Conservation (phyloP, 768 basidiomycete species). For the Leccinellum luteum region DNA sequence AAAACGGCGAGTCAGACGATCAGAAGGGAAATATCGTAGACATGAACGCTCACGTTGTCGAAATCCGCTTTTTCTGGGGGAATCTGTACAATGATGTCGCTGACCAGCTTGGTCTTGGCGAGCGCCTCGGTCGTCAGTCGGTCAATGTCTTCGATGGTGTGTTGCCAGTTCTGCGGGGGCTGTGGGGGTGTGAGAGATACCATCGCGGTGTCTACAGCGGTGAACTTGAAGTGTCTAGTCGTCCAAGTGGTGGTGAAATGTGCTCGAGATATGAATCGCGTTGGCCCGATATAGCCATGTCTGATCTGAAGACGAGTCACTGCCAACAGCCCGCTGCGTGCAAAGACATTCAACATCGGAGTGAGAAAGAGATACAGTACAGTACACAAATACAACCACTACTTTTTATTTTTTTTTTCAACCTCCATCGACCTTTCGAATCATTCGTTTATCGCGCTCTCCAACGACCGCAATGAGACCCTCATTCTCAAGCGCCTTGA, state of each 20-base stretch:
- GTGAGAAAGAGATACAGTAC: background rate
- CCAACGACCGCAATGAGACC: constrained; percentile 84
- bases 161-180: constrained; percentile 63
- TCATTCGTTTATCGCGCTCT: constrained; percentile 80
- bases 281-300: constrained; percentile 18
- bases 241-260: constrained; percentile 9
- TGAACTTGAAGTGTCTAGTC: constrained; percentile 7
- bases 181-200: constrained; percentile 65
- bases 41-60: constrained; percentile 51
- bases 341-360: background rate
- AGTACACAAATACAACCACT: background rate
- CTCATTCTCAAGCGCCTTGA: constrained; percentile 79
- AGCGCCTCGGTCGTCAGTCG: constrained; percentile 59
- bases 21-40: background rate
- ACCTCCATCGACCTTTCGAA: constrained; percentile 60
- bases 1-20: background rate
- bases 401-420: constrained; percentile 11
- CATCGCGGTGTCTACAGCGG: constrained; percentile 23
- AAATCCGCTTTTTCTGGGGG: constrained; percentile 60
- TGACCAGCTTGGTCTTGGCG: constrained; percentile 50
- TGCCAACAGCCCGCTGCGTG: background rate
- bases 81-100: constrained; percentile 63
- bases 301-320: background rate
- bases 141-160: constrained; percentile 61
- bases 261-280: background rate